Percentiles rank a stretch among this genome's conserved stretches.
Evolutionary conservation across 2,329 filamentous ascomycete species (phyloP).

Genomic region (Didymella glomerata): DNA sequence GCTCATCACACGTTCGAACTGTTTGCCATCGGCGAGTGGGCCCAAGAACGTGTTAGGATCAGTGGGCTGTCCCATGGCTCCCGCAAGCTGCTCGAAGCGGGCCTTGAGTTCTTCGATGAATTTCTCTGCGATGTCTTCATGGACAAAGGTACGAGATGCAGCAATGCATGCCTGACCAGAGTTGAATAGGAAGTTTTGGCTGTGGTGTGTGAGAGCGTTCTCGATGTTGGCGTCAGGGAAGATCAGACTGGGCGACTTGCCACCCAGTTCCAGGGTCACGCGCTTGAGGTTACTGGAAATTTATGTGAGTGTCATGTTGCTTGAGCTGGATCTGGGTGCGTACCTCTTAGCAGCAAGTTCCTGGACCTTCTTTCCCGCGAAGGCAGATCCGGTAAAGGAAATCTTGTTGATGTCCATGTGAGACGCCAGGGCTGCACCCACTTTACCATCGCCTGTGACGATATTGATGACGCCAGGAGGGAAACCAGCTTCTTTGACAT

Average conservation of each 20-base stretch:
- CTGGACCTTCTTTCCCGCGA: slow-evolving; percentile 49
- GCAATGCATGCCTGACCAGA: slow-evolving; percentile 40
- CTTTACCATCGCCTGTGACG: slow-evolving; percentile 41
- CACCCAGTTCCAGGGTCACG: slow-evolving; percentile 59
- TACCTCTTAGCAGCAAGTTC: slow-evolving; percentile 38
- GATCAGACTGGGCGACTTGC: slow-evolving; percentile 58
- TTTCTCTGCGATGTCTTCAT: slow-evolving; percentile 39
- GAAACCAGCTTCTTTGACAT: slow-evolving; percentile 48
- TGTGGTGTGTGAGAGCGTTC: slow-evolving; percentile 47
- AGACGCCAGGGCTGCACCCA: slow-evolving; percentile 48
- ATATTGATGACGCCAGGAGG: slow-evolving; percentile 54
- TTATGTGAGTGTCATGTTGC: not conserved
- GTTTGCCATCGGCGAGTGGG: slow-evolving; percentile 40
- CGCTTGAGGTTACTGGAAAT: slow-evolving; percentile 43
- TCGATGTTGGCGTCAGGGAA: slow-evolving; percentile 61
- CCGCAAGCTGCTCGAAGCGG: slow-evolving; percentile 30
- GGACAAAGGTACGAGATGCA: slow-evolving; percentile 41
- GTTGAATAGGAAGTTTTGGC: slow-evolving; percentile 40
- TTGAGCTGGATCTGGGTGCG: not conserved
- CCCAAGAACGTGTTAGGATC: slow-evolving; percentile 37
- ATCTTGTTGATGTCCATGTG: slow-evolving; percentile 56
- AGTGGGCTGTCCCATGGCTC: slow-evolving; percentile 34
- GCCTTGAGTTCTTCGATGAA: slow-evolving; percentile 41
- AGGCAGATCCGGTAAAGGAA: slow-evolving; percentile 52
- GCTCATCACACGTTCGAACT: slow-evolving; percentile 40